Percentiles rank a stretch among this genome's conserved stretches.
Evolutionary conservation across 2,329 filamentous ascomycete genomes (phyloP).

Genomic region (Alternaria postmessia): DNA sequence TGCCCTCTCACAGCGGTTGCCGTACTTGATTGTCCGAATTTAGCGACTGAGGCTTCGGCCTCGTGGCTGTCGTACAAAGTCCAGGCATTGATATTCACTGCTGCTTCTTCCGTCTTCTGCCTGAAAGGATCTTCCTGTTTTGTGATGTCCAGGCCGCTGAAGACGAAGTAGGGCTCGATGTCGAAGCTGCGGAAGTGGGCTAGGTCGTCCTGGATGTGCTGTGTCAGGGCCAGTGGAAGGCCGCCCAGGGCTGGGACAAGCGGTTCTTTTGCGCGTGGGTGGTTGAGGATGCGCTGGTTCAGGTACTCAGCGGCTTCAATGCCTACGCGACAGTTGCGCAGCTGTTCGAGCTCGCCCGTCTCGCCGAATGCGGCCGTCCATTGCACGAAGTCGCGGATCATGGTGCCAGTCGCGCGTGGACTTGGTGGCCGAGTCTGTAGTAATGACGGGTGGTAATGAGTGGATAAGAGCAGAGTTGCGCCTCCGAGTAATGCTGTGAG

Average conservation of each 20-base stretch:
- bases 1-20: neutral
- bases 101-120: conserved; percentile 69
- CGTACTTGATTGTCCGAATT: conserved; percentile 85
- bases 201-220: conserved; percentile 79
- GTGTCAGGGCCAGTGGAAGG: conserved; percentile 78
- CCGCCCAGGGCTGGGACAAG: conserved; percentile 90
- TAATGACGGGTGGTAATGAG: conserved; percentile 3
- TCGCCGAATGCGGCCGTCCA: conserved; percentile 64
- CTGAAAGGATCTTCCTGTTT: conserved; percentile 69
- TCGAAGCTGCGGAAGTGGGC: conserved; percentile 73
- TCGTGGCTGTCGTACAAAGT: conserved; percentile 81
- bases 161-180: conserved; percentile 86
- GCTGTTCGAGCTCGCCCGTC: conserved; percentile 70
- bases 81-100: conserved; percentile 83
- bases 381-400: conserved; percentile 62
- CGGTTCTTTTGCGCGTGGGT: conserved; percentile 73
- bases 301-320: conserved; percentile 93
- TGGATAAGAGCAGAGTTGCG: neutral
- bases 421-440: neutral
- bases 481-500: neutral
- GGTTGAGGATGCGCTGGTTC: conserved; percentile 69
- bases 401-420: conserved; percentile 36
- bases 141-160: conserved; percentile 83
- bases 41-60: conserved; percentile 79
- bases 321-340: conserved; percentile 78